Evolutionary conservation across 805 yeast genomes (phyloP).

Genomic region (Nakazawaea pomicola): DNA sequence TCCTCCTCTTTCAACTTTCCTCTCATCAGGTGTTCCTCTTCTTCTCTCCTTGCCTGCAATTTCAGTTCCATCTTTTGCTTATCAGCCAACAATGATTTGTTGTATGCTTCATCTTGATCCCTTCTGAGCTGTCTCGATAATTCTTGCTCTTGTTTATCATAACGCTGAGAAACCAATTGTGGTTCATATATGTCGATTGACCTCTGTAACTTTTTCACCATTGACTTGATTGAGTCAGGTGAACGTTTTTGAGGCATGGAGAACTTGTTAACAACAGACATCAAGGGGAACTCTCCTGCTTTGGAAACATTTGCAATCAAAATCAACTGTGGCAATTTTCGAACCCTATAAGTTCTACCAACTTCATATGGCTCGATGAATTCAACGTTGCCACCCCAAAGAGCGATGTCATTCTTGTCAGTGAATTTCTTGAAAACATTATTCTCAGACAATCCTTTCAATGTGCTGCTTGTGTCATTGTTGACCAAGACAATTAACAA

Average conservation of each 20-base stretch:
- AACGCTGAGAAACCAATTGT: conserved; percentile 53
- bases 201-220: conserved; percentile 30
- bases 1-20: conserved; percentile 16
- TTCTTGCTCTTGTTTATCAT: conserved; percentile 56
- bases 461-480: conserved; percentile 35
- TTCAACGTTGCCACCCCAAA: conserved; percentile 61
- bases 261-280: conserved; percentile 40
- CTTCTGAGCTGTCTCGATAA: conserved; percentile 53
- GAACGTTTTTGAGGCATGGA: conserved; percentile 17
- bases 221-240: conserved; percentile 20
- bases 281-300: conserved; percentile 40
- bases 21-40: conserved; percentile 20
- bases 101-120: conserved; percentile 65
- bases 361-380: conserved; percentile 66
- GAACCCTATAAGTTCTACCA: conserved; percentile 48
- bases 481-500: conserved; percentile 50
- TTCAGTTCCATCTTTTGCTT: conserved; percentile 45
- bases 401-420: conserved; percentile 38
- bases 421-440: conserved; percentile 35
- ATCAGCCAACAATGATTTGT: conserved; percentile 55
- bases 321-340: conserved; percentile 50
- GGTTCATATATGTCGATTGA: conserved; percentile 54
- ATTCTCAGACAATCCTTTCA: conserved; percentile 42
- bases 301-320: conserved; percentile 53
- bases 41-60: conserved; percentile 21